A percentile compares a stretch with the other conserved stretches of the same genome.
phyloP scores from a whole-genome alignment of 2,329 filamentous ascomycete genomes.

The Fusarium circinatum region DNA sequence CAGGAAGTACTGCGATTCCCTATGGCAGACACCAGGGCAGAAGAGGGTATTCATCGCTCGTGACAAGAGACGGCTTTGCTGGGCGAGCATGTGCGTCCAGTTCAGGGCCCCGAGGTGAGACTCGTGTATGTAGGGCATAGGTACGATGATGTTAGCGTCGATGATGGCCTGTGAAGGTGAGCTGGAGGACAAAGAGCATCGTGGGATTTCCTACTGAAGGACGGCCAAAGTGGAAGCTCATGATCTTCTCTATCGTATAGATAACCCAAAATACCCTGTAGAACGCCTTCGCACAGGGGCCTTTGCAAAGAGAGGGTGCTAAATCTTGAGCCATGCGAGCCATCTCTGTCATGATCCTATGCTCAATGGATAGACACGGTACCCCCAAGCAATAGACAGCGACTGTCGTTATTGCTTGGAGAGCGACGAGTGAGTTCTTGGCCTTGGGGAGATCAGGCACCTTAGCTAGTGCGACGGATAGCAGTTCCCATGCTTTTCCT shows the following conservation, averaged over 20 bases:
- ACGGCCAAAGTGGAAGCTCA: slow-evolving; percentile 39
- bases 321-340: slow-evolving; percentile 32
- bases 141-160: slow-evolving; percentile 26
- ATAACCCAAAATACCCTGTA: slow-evolving; percentile 33
- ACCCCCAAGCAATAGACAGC: slow-evolving; percentile 20
- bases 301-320: slow-evolving; percentile 7
- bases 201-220: slow-evolving; percentile 15
- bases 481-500: slow-evolving; percentile 33
- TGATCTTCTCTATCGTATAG: slow-evolving; percentile 35
- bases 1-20: slow-evolving; percentile 7
- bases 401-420: slow-evolving; percentile 33
- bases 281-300: slow-evolving; percentile 9
- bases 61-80: slow-evolving; percentile 26
- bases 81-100: slow-evolving; percentile 22
- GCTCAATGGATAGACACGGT: slow-evolving; percentile 30
- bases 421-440: slow-evolving; percentile 12
- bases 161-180: slow-evolving; percentile 14
- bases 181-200: accelerated
- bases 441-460: slow-evolving; percentile 15
- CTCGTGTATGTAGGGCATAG: slow-evolving; percentile 30
- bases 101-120: slow-evolving; percentile 31
- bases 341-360: slow-evolving; percentile 31
- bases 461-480: slow-evolving; percentile 25
- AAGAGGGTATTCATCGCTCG: slow-evolving; percentile 25
- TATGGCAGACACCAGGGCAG: slow-evolving; percentile 23